These are phyloP conservation scores for Vitis hybrid DNA, from an alignment of 177 flowering plant species.

Conservation along the genomic window DNA sequence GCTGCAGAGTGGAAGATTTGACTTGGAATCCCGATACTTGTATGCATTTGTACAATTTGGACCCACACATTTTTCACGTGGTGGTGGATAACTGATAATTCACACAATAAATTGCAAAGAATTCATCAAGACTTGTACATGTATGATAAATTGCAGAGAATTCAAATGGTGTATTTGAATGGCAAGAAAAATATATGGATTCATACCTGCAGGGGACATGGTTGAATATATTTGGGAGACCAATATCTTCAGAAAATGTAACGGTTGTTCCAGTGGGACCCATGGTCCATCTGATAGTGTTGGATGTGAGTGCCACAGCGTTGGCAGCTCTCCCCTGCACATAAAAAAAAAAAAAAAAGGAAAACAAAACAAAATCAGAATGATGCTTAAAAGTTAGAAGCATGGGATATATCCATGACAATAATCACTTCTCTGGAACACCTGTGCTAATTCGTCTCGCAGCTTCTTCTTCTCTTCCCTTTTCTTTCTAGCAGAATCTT, in stretches of 20 bases:
- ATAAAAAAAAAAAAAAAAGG: background rate
- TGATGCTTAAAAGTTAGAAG: background rate
- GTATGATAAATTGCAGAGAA: too few relatives aligned
- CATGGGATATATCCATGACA: background rate
- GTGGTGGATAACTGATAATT: constrained; percentile 41
- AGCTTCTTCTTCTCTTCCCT: constrained; percentile 28
- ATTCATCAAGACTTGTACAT: too few relatives aligned
- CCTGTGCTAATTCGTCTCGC: constrained; percentile 22
- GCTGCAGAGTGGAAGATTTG: constrained; percentile 51
- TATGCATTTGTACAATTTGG: constrained; percentile 41
- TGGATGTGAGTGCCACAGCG: constrained; percentile 13
- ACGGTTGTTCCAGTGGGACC: constrained; percentile 25
- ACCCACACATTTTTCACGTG: constrained; percentile 48
- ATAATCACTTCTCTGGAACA: background rate
- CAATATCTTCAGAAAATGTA: constrained; percentile 26
- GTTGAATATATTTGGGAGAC: constrained; percentile 25
- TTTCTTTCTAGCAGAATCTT: constrained; percentile 36
- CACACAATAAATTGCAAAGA: background rate
- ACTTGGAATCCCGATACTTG: constrained; percentile 50
- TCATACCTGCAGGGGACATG: constrained; percentile 20
- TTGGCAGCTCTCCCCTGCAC: constrained; percentile 22
- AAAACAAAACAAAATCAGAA: background rate
- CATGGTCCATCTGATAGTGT: constrained; percentile 25
- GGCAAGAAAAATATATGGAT: background rate
- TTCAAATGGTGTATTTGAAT: too few relatives aligned